phyloP scores from a whole-genome alignment of 306 rosid species.

The Boehmeria nivea region DNA sequence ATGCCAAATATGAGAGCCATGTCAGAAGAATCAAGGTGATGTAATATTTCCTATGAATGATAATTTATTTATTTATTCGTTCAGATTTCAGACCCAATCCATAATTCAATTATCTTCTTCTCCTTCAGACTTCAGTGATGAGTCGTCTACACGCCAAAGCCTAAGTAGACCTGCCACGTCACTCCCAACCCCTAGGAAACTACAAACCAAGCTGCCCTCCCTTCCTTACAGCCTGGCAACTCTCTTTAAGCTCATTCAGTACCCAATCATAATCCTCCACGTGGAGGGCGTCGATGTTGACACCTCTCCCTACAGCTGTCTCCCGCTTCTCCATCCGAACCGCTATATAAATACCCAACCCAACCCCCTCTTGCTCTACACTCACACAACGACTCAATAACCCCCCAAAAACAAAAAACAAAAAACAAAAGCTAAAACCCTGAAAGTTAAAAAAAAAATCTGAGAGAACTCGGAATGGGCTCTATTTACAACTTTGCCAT shows the following conservation, averaged over 20 bases:
- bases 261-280: slow-evolving; percentile 13
- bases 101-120: background rate
- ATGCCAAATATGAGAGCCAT: no score
- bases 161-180: background rate
- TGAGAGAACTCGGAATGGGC: no score
- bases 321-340: background rate
- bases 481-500: slow-evolving; percentile 29
- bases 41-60: no score
- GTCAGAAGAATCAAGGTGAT: no score
- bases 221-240: slow-evolving; percentile 38
- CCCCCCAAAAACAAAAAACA: background rate
- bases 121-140: no score
- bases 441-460: no score
- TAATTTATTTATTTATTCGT: no score
- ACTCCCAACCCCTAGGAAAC: background rate
- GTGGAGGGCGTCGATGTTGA: slow-evolving; percentile 9
- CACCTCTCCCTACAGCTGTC: slow-evolving; percentile 43
- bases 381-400: background rate
- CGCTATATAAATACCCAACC: slow-evolving; percentile 25
- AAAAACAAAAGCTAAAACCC: background rate
- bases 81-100: background rate
- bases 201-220: slow-evolving; percentile 39
- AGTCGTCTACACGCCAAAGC: background rate
- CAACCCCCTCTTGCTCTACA: background rate
- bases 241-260: accelerated